Conservation (phyloP, 352 stramenopile species). For the Pythium volutum region DNA sequence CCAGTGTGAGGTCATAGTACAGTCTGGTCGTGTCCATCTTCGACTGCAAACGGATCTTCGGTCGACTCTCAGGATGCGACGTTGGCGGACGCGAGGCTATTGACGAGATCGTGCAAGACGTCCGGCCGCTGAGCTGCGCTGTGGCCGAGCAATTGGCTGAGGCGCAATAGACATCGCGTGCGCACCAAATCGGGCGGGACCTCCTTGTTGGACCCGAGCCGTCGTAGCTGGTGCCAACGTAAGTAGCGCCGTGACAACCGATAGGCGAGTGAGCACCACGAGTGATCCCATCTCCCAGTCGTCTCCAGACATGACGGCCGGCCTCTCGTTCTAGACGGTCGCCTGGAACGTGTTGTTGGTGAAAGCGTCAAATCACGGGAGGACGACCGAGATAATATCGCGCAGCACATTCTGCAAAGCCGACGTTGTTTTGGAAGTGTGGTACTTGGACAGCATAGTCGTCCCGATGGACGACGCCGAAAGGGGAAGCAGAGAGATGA, state of each 20-base stretch:
- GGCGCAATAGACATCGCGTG: constrained; percentile 46
- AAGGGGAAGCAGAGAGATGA: constrained; percentile 57
- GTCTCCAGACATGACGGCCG: constrained; percentile 35
- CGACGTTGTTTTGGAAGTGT: constrained; percentile 16
- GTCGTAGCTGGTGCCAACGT: neutral
- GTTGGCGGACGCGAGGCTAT: constrained; percentile 53
- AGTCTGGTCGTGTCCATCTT: constrained; percentile 28
- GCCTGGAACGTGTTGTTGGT: constrained; percentile 55
- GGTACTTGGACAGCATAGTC: constrained; percentile 39
- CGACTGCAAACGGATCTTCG: constrained; percentile 23
- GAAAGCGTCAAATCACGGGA: constrained; percentile 66
- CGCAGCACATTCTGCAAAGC: constrained; percentile 37
- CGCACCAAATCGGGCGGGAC: constrained; percentile 41
- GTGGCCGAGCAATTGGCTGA: constrained; percentile 56
- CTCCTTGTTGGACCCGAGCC: neutral
- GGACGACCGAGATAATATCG: constrained; percentile 49
- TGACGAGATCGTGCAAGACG: constrained; percentile 56
- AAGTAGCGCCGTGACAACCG: constrained; percentile 44
- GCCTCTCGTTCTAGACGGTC: constrained; percentile 59
- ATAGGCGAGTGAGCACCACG: constrained; percentile 59
- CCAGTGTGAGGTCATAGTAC: constrained; percentile 51
- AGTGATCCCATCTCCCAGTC: constrained; percentile 74
- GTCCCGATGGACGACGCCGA: constrained; percentile 49
- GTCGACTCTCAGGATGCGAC: constrained; percentile 12
- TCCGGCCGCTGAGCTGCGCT: constrained; percentile 47